A percentile compares a stretch with the other conserved stretches of the same genome.
phyloP scores from a whole-genome alignment of 2,329 filamentous ascomycete genomes.

The Colletotrichum acutatum region DNA sequence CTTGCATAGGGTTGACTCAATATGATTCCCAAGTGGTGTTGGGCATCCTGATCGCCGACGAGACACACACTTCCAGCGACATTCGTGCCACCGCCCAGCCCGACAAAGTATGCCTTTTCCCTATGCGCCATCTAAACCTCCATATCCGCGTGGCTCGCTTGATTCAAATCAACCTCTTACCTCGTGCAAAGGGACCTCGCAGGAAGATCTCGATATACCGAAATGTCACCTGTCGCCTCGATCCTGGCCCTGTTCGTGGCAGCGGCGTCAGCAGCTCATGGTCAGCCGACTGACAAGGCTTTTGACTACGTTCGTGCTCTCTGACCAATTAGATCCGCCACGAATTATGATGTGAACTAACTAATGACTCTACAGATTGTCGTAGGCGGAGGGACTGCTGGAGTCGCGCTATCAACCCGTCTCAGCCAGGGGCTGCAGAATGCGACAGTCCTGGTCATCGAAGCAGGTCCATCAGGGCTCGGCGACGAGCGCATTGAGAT shows the following conservation, averaged over 20 bases:
- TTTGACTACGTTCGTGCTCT: slow-evolving; percentile 18
- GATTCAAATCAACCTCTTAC: background rate
- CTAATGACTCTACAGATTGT: slow-evolving; percentile 10
- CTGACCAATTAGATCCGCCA: background rate
- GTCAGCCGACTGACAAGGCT: background rate
- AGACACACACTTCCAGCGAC: background rate
- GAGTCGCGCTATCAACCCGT: slow-evolving; percentile 31
- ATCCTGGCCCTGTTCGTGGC: background rate
- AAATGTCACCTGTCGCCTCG: slow-evolving; percentile 2
- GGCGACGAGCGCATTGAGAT: slow-evolving; percentile 41
- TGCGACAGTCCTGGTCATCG: slow-evolving; percentile 42
- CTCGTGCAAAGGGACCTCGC: background rate
- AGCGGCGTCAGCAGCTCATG: background rate
- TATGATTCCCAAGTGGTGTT: background rate
- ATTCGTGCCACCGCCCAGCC: background rate
- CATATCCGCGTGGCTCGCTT: background rate
- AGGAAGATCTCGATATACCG: background rate
- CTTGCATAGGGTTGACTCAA: slow-evolving; percentile 4
- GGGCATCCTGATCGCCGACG: slow-evolving; percentile 2
- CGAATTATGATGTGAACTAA: background rate
- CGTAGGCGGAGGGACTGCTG: slow-evolving; percentile 35
- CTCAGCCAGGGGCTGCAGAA: slow-evolving; percentile 37
- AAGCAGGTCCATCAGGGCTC: slow-evolving; percentile 41
- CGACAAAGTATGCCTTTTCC: background rate
- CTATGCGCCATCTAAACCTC: background rate